phyloP scores from a whole-genome alignment of 208 protist genomes.

The Trypanosoma lewisi region DNA sequence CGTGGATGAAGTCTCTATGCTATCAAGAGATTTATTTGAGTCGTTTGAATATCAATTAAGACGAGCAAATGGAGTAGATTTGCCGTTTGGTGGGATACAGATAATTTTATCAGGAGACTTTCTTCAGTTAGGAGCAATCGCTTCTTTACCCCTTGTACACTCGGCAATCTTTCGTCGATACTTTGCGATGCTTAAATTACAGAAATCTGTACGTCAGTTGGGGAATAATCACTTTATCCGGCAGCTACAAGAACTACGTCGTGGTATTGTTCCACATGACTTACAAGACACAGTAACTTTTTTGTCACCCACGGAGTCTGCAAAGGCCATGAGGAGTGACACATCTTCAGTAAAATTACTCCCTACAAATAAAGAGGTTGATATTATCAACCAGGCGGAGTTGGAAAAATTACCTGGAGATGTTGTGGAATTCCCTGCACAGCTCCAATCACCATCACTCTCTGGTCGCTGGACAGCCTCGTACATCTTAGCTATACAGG shows the following conservation, averaged over 20 bases:
- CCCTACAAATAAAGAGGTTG: constrained; percentile 78
- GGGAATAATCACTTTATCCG: constrained; percentile 40
- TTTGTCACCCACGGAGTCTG: constrained; percentile 21
- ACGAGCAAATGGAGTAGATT: constrained; percentile 66
- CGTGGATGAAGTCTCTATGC: constrained; percentile 93
- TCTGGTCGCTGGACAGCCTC: constrained; percentile 67
- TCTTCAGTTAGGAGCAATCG: constrained; percentile 84
- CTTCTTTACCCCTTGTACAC: constrained; percentile 53
- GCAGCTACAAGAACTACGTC: constrained; percentile 74
- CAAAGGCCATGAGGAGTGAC: background rate
- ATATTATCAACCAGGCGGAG: constrained; percentile 58
- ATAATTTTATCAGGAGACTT: constrained; percentile 93
- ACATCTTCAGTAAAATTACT: constrained; percentile 69
- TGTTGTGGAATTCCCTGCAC: constrained; percentile 46
- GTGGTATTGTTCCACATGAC: constrained; percentile 61
- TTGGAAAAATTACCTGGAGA: constrained; percentile 65
- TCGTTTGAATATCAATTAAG: constrained; percentile 73
- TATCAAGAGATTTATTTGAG: constrained; percentile 81
- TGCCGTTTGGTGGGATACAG: constrained; percentile 91
- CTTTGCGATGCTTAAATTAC: constrained; percentile 84
- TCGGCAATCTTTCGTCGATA: constrained; percentile 68
- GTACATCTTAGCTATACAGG: constrained; percentile 50
- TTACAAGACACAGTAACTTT: constrained; percentile 64
- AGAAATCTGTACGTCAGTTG: constrained; percentile 58
- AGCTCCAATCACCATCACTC: constrained; percentile 52